phyloP scores from a whole-genome alignment of 1,139 yeast species.

The Casaregolazyma suthepensis region DNA sequence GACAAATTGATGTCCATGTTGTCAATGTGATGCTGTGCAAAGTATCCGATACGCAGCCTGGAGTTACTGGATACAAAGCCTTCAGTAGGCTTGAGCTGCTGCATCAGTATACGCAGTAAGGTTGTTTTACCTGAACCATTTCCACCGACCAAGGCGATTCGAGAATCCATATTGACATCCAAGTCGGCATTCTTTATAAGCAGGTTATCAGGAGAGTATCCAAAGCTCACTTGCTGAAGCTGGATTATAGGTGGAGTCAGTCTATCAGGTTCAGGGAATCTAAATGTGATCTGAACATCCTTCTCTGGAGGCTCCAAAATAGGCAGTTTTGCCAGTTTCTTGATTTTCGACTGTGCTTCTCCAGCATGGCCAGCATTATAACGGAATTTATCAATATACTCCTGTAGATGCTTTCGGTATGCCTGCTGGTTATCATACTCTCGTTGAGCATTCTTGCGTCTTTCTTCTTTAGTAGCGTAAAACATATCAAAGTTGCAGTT shows the following conservation, averaged over 20 bases:
- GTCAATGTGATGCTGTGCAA: conserved; percentile 99
- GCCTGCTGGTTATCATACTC: conserved; percentile 98
- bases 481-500: conserved; percentile 91
- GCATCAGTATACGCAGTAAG: conserved; percentile 77
- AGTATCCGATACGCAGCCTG: conserved; percentile 87
- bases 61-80: conserved; percentile 80
- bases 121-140: conserved; percentile 99
- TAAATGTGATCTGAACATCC: conserved; percentile 76
- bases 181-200: conserved; percentile 70
- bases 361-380: conserved; percentile 96
- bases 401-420: conserved; percentile 85
- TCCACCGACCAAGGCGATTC: conserved; percentile 97
- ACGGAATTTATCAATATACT: conserved; percentile 90
- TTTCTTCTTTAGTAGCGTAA: conserved; percentile 90
- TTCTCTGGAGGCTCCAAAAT: conserved; percentile 91
- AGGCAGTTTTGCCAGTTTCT: conserved; percentile 91
- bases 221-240: conserved; percentile 79
- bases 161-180: conserved; percentile 87
- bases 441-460: conserved; percentile 85
- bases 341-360: conserved; percentile 97
- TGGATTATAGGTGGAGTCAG: conserved; percentile 92
- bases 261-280: conserved; percentile 91
- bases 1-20: conserved; percentile 87
- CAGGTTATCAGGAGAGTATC: conserved; percentile 62
- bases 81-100: conserved; percentile 58